These are phyloP conservation scores for Proliferodiscus dingleyae DNA, from an alignment of 2,329 filamentous ascomycete genomes.

Conservation along the genomic window DNA sequence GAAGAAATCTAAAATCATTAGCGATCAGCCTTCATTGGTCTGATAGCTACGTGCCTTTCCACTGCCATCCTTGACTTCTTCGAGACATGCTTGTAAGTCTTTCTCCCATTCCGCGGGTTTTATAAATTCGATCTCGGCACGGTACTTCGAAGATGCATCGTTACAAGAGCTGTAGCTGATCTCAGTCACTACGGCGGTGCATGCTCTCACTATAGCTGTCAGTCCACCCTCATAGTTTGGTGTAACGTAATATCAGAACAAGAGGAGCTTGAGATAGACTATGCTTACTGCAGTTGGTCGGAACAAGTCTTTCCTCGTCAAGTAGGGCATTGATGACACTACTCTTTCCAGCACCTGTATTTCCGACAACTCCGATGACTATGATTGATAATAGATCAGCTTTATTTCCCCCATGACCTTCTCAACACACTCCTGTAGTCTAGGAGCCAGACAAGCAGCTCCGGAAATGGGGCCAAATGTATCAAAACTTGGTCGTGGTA, in stretches of 20 bases:
- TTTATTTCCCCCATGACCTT: no score
- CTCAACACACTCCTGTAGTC: no score
- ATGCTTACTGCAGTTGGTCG: constrained; percentile 28
- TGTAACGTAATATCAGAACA: no score
- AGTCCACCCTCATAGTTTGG: no score
- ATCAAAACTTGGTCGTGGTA: no score
- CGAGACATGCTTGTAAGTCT: constrained; percentile 15
- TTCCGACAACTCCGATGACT: constrained; percentile 25
- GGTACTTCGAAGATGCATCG: constrained; percentile 32
- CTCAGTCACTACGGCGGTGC: constrained; percentile 44
- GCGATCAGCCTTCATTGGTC: constrained; percentile 36
- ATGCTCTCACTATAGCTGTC: constrained; percentile 30
- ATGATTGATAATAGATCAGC: constrained; percentile 24
- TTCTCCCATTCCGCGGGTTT: constrained; percentile 18
- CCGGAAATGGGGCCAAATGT: no score
- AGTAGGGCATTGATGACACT: constrained; percentile 33
- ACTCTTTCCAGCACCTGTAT: constrained; percentile 26
- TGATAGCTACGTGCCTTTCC: constrained; percentile 32
- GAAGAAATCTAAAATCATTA: constrained; percentile 26
- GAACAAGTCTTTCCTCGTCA: constrained; percentile 44
- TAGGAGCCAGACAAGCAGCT: no score
- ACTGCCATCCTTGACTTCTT: constrained; percentile 13
- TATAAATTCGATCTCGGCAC: constrained; percentile 37
- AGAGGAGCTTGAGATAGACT: background rate
- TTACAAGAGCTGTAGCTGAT: constrained; percentile 40